These are phyloP conservation scores for Kitagawia praeruptora DNA, from an alignment of 129 eudicot genomes.

Conservation along the genomic window DNA sequence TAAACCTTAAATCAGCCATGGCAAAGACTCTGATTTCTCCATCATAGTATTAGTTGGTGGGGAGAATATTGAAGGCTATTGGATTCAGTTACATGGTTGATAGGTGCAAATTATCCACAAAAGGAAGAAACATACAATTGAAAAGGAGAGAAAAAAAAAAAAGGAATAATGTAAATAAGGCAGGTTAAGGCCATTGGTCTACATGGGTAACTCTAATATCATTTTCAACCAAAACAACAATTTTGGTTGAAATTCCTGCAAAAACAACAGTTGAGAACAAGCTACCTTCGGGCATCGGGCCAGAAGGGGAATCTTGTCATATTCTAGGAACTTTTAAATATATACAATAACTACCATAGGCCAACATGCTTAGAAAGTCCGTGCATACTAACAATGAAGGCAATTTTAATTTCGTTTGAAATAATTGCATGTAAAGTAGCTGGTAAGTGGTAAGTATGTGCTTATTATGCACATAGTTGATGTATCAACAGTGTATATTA, in stretches of 20 bases:
- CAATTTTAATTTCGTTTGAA: not conserved
- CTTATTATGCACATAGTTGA: too few species aligned
- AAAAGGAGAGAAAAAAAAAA: not conserved
- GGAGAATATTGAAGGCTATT: not conserved
- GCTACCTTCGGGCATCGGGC: too few species aligned
- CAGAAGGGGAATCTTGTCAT: too few species aligned
- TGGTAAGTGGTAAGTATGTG: too few species aligned
- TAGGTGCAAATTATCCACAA: not conserved
- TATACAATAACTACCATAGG: not conserved
- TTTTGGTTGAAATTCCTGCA: too few species aligned
- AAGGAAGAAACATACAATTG: not conserved
- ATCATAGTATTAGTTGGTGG: constrained; percentile 1
- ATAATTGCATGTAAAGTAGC: not conserved
- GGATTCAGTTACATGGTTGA: not conserved
- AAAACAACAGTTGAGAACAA: too few species aligned
- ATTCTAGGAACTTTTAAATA: too few species aligned
- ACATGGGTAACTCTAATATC: not conserved
- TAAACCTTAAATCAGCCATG: constrained; percentile 25
- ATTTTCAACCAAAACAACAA: too few species aligned
- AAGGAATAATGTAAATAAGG: not conserved
- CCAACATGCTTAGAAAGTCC: not conserved
- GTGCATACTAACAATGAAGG: not conserved
- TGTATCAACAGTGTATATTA: not conserved
- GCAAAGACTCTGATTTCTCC: constrained; percentile 69
- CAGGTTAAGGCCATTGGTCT: not conserved